Percentiles rank a stretch among this genome's conserved stretches.
phyloP scores from a whole-genome alignment of 2,329 filamentous ascomycete genomes.

The Diaporthe citri region DNA sequence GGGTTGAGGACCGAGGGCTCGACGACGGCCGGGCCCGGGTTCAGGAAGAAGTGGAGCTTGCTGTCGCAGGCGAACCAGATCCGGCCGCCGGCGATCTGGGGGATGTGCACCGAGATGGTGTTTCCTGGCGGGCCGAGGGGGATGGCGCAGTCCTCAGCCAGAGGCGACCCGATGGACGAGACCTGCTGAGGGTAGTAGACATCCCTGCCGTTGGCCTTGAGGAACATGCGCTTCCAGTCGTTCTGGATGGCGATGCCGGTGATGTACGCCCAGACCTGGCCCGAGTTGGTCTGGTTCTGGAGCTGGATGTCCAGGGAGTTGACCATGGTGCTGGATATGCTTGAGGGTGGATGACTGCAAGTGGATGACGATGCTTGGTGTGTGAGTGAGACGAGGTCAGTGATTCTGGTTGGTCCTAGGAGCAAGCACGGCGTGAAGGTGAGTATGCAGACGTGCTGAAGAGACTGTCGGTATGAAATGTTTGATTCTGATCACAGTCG shows the following conservation, averaged over 20 bases:
- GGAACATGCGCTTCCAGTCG: conserved; percentile 51
- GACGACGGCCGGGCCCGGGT: conserved; percentile 74
- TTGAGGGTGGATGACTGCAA: not conserved
- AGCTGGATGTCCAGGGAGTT: conserved; percentile 65
- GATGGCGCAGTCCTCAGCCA: conserved; percentile 71
- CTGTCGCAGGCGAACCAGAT: conserved; percentile 72
- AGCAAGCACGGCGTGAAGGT: not conserved
- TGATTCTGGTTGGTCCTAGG: not conserved
- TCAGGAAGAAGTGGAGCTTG: conserved; percentile 71
- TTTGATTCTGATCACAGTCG: not conserved
- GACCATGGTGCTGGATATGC: conserved; percentile 50
- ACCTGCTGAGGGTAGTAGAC: conserved; percentile 71
- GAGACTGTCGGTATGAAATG: not conserved
- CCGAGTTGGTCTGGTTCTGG: conserved; percentile 66
- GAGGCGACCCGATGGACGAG: conserved; percentile 57
- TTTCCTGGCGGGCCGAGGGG: conserved; percentile 67
- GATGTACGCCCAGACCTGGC: conserved; percentile 73
- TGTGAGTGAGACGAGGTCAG: not conserved
- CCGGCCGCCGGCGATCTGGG: conserved; percentile 73
- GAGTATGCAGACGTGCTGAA: not conserved
- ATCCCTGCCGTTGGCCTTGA: conserved; percentile 61
- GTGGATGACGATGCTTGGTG: not conserved
- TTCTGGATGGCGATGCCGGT: conserved; percentile 70
- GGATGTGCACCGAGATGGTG: conserved; percentile 67
- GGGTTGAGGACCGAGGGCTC: conserved; percentile 77